phyloP scores from a whole-genome alignment of 768 basidiomycete species.

The Naganishia randhawae region DNA sequence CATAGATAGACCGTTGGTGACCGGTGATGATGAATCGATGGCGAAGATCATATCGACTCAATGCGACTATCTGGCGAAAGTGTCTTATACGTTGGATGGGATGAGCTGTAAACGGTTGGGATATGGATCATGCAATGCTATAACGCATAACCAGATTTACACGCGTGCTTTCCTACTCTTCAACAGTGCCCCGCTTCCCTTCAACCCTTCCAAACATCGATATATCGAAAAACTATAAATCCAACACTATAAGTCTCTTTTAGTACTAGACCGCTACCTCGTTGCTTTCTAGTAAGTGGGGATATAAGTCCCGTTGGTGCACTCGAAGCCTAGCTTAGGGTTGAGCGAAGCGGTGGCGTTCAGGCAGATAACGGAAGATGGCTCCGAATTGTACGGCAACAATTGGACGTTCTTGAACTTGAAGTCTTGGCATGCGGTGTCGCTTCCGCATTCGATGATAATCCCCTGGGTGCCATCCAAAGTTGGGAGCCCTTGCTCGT shows the following conservation, averaged over 20 bases:
- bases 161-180: background rate
- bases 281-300: background rate
- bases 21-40: no score
- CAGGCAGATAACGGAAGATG: constrained; percentile 31
- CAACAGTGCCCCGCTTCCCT: background rate
- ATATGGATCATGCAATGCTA: constrained; percentile 3
- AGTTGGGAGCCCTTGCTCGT: constrained; percentile 30
- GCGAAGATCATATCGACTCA: no score
- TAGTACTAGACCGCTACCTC: background rate
- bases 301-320: constrained; percentile 34
- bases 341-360: constrained; percentile 26
- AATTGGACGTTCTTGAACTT: constrained; percentile 36
- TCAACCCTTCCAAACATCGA: background rate
- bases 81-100: no score
- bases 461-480: constrained; percentile 37
- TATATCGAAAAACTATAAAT: background rate
- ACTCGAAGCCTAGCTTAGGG: constrained; percentile 34
- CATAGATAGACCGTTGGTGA: no score
- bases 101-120: no score
- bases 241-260: background rate
- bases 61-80: no score
- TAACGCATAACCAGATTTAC: background rate
- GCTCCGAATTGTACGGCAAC: constrained; percentile 29
- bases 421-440: constrained; percentile 33
- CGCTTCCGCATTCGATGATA: constrained; percentile 34